phyloP scores from a whole-genome alignment of 805 yeast genomes.

The Saccharomycopsis olivae region DNA sequence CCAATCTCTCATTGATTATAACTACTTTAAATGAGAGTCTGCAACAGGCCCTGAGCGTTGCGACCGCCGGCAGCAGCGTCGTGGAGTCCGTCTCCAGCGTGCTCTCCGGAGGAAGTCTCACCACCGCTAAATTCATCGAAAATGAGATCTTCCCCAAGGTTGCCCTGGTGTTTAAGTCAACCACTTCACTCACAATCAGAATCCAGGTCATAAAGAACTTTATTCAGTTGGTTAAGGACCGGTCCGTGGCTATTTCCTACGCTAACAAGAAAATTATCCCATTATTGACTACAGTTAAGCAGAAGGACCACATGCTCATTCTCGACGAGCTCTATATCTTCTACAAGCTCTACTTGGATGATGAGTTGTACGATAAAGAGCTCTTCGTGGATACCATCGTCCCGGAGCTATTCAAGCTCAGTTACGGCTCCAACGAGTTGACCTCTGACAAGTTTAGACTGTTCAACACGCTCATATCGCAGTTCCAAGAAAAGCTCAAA shows the following conservation, averaged over 20 bases:
- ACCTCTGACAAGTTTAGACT: conserved; percentile 31
- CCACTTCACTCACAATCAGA: conserved; percentile 76
- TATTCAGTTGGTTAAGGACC: conserved; percentile 41
- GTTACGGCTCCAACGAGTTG: conserved; percentile 34
- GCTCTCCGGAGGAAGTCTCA: conserved; percentile 25
- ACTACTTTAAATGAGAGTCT: conserved; percentile 31
- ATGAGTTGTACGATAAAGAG: conserved; percentile 35
- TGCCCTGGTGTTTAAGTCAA: conserved; percentile 66
- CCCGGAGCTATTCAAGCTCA: conserved; percentile 41
- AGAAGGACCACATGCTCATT: conserved; percentile 60
- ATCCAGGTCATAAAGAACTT: conserved; percentile 54
- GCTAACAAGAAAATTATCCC: conserved; percentile 78
- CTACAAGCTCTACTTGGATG: conserved; percentile 26
- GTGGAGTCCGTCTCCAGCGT: conserved; percentile 23
- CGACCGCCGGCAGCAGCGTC: conserved; percentile 12
- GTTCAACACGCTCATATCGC: conserved; percentile 30
- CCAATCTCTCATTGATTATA: conserved; percentile 27
- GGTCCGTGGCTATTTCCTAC: conserved; percentile 58
- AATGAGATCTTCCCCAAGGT: conserved; percentile 66
- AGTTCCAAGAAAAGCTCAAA: conserved; percentile 35
- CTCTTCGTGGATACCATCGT: conserved; percentile 40
- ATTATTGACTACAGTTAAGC: conserved; percentile 55
- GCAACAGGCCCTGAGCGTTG: background rate
- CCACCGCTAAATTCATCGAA: conserved; percentile 34
- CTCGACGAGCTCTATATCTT: conserved; percentile 37